Base-by-base conservation (phyloP, 2,329 filamentous ascomycete species). In the Hymenotorrendiella dingleyae region DNA sequence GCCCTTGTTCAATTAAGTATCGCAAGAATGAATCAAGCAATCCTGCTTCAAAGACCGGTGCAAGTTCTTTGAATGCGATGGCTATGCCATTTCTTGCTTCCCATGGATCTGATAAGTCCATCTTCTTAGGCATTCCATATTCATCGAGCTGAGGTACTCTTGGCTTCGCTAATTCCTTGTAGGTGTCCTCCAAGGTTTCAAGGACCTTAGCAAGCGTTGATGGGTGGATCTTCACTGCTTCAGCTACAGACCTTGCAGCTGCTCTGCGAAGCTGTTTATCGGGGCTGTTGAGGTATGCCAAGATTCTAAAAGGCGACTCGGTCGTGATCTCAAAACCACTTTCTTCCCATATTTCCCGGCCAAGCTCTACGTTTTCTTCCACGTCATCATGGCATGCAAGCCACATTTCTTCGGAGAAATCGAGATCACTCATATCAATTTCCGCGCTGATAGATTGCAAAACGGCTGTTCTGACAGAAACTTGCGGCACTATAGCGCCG, bases 61-160 rank as follows among this genome's bases (percentile, higher is more conserved):
- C 80, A 52, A 98, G 75, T 55, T 93, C 85, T 62, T 82, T 87
- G 67, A 95, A 94, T 2, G 89, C 83, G 17, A 89, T 74, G 7
- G 88, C 91, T 55, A 96, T 83, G 42, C 93, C 93, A 58, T 94
- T 90, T 53, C 94, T 78, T 10, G 80, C 78, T 63, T 96, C 89
- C 91, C 91, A 98, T 2, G 84, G 85, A 64, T 98, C 93, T 4
- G 84, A 77, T 9, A 89, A 70, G 53, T 97, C 87, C 60, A 84
- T 81, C 67, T 94, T 97, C 58, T 81, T 84, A 3, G 88, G 86
- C 86, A 98, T 95, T 41, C 94, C 93, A 60, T 88, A 97, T 50
- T 91, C 84, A 60, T 98, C 91, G 28, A 91, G 80, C 56, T 91
- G 82, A 9, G 89, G 87, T 35, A 84, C 78, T 46, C 84, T 81